Conservation (phyloP, 768 basidiomycete species). For the Sistotremastrum suecicum region DNA sequence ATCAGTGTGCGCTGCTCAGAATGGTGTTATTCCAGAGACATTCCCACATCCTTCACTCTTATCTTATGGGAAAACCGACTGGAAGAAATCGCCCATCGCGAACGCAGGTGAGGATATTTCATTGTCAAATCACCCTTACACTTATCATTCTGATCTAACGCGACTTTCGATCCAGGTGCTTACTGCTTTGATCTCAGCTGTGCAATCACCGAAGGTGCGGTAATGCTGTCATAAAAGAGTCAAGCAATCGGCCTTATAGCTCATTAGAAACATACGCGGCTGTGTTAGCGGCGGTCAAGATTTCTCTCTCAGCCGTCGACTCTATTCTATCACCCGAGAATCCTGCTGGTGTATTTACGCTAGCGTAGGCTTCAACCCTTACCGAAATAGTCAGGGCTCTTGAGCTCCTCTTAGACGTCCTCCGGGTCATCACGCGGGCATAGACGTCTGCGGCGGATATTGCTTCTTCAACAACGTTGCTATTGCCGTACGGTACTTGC, state of each 20-base stretch:
- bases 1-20: constrained; percentile 4
- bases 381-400: neutral
- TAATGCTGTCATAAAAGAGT: neutral
- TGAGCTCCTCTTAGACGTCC: constrained; percentile 12
- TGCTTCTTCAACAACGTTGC: constrained; percentile 21
- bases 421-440: constrained; percentile 20
- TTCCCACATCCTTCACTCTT: constrained; percentile 15
- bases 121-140: neutral
- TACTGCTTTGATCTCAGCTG: constrained; percentile 20
- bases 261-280: constrained; percentile 16
- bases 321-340: neutral
- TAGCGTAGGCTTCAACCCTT: constrained; percentile 8
- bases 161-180: constrained; percentile 8
- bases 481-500: constrained; percentile 17
- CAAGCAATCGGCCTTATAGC: no score
- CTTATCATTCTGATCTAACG: neutral
- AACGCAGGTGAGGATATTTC: constrained; percentile 11
- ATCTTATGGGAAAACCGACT: neutral
- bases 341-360: constrained; percentile 10
- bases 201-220: constrained; percentile 16
- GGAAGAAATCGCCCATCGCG: constrained; percentile 8
- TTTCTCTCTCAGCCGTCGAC: constrained; percentile 14
- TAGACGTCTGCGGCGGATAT: constrained; percentile 19
- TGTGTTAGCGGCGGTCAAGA: constrained; percentile 14
- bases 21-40: constrained; percentile 18